Base-by-base conservation (phyloP, 139 green algal genomes). In the Coccomyxa sp. region DNA sequence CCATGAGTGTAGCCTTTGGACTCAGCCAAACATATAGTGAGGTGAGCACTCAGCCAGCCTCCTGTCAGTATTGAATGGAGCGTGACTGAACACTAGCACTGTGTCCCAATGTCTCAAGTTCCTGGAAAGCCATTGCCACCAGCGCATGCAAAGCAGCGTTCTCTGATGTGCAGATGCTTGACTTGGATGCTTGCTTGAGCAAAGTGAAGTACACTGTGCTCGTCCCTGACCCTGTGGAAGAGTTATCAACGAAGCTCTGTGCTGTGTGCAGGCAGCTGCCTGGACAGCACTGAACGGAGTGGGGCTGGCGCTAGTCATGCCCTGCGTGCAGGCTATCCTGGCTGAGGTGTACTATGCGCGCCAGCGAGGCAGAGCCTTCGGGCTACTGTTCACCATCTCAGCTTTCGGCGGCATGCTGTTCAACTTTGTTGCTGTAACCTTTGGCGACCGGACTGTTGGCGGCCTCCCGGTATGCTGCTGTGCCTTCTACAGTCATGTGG, bases 251-350 rank as follows among this genome's bases (percentile, higher is more conserved):
- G n/a, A n/a, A n/a, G n/a, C n/a, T n/a, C n/a, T n/a, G n/a, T n/a
- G n/a, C n/a, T n/a, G 18, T 7, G 50, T 22, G 64, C 64, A 71
- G 64, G 64, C n/a, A 29, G 27, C 64, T 36, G 64, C 64, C 1
- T 38, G 27, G 64, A 18, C 24, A 10, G 64, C 64, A 34, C 64
- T 71, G 64, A 71, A 71, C 5, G 64, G 64, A 10, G 24, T 71
- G 29, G 64, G 64, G 24, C 64, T 71, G 64, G 64, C 64, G n/a
- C n/a, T 71, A 36, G 64, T 71, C 29, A 71, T 71, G 64, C 64
- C 64, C 12, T 34, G 29, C 64, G 27, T 34, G 14, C 64, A 71
- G n/a, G 33, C 64, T 18, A 10, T 71, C 29, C 33, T 71, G 10
- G 64, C 64, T 71, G 64, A 71, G 29, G 29, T 71, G 64, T 71